A percentile compares a stretch with the other conserved stretches of the same genome.
Conservation (phyloP, 495 filamentous ascomycete species). For the Parachaetomium inaequale region DNA sequence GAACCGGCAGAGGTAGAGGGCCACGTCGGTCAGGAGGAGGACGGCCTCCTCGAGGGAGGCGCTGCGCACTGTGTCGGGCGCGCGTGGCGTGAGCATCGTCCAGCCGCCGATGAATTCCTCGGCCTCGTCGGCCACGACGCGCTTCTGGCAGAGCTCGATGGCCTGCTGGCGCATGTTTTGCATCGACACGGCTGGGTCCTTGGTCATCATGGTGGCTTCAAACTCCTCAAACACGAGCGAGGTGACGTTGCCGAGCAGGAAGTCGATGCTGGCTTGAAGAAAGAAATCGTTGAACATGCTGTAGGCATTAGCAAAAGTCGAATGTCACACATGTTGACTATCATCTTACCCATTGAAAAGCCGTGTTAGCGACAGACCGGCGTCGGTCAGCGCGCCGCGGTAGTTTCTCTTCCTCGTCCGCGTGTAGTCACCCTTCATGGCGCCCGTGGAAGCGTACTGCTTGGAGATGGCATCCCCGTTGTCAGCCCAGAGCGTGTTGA, state of each 20-base stretch:
- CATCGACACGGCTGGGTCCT: conserved; percentile 83
- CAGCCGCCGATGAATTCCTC: conserved; percentile 85
- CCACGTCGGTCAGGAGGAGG: conserved; percentile 76
- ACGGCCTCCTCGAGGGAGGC: conserved; percentile 81
- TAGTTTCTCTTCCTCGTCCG: conserved; percentile 86
- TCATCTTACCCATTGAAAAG: conserved; percentile 55
- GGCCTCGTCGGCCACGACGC: conserved; percentile 74
- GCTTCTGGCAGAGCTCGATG: conserved; percentile 78
- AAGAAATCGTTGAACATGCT: conserved; percentile 97
- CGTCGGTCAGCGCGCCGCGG: conserved; percentile 86
- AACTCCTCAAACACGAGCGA: conserved; percentile 85
- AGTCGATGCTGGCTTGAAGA: conserved; percentile 90
- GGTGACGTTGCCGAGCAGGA: conserved; percentile 83
- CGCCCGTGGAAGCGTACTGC: conserved; percentile 82
- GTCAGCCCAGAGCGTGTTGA: conserved; percentile 93
- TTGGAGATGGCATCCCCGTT: conserved; percentile 77
- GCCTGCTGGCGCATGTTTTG: conserved; percentile 78
- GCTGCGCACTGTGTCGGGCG: conserved; percentile 60
- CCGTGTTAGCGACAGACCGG: conserved; percentile 78
- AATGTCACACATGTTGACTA: not conserved
- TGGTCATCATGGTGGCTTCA: conserved; percentile 78
- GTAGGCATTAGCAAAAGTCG: conserved; percentile 37
- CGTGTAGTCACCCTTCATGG: conserved; percentile 93
- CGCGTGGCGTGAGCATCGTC: conserved; percentile 59
- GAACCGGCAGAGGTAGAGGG: conserved; percentile 82